Conservation (phyloP, 305 asterid species). For the Striga hermonthica region DNA sequence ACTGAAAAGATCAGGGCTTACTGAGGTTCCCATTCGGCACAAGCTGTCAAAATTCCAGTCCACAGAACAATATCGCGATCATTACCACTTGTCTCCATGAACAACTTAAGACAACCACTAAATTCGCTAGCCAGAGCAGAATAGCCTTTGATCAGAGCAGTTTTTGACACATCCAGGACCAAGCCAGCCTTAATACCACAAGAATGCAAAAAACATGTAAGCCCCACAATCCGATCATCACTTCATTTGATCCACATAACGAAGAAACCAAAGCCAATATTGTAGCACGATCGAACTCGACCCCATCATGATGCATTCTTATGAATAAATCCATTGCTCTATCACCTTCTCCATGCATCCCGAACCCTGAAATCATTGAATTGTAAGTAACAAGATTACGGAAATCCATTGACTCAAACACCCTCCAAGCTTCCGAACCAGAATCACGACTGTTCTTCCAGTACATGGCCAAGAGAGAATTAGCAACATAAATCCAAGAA, state of each 20-base stretch:
- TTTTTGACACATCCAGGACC: constrained; percentile 51
- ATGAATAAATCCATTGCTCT: constrained; percentile 46
- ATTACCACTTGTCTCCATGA: constrained; percentile 44
- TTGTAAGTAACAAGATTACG: constrained; percentile 68
- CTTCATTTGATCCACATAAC: constrained; percentile 33
- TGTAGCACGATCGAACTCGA: constrained; percentile 61
- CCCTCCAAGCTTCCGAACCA: constrained; percentile 56
- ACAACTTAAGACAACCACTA: constrained; percentile 45
- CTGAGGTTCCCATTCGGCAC: constrained; percentile 51
- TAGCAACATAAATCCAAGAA: constrained; percentile 68
- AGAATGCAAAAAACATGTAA: constrained; percentile 48
- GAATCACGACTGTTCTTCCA: constrained; percentile 39
- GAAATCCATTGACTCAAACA: constrained; percentile 44
- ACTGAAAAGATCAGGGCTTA: constrained; percentile 51
- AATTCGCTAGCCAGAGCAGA: constrained; percentile 51
- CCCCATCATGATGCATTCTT: constrained; percentile 50
- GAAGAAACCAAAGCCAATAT: constrained; percentile 58
- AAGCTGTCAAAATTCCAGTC: constrained; percentile 61
- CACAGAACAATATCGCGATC: constrained; percentile 61
- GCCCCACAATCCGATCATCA: constrained; percentile 32
- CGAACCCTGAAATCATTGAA: constrained; percentile 64
- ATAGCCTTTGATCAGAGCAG: constrained; percentile 68
- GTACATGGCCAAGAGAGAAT: constrained; percentile 73
- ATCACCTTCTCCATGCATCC: constrained; percentile 37
- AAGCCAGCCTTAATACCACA: constrained; percentile 49